Base-by-base conservation (phyloP, 805 yeast species). In the Phaffomyces thermotolerans region DNA sequence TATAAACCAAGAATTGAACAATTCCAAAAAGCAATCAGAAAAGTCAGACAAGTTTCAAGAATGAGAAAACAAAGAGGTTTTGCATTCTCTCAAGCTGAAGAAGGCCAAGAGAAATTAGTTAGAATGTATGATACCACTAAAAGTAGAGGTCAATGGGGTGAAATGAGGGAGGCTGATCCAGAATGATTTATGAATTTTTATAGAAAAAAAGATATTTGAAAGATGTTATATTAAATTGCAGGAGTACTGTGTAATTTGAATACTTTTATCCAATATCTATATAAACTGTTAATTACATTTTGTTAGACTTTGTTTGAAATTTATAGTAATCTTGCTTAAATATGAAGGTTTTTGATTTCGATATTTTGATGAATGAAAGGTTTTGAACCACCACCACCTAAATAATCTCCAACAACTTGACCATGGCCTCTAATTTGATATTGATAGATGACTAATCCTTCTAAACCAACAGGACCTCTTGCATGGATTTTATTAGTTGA, bases 11-110 rank as follows among this genome's bases (percentile, higher is more conserved):
- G 96, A 54, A 79, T 90, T 76, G 95, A 89, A 53, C 95, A 90
- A 51, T 93, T 93, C 73, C 99, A 93, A 64, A 89, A 84, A 62
- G 97, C 98, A 6, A 93, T 93, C 44, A 76, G 98, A 59, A 93
- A 89, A 60, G 98, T 93, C 22, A 82, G 99, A 65, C 99, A 95
- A 65, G 98, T 93, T 33, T 96, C 91, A 64, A 77, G 99, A 64
- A 91, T 93, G 86, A 85, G 95, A 62, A 93, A 93, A 59, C 99
- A 93, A 66, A 81, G 98, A 66, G 99, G 99, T 6, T 93, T 87
- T 71, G 99, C 99, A 2, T 93, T 93, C 57, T 89, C 97, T 7
- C 98, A 93, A 64, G 89, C 85, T 38, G 96, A 88, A 50, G 96
- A 86, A 60, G 95, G 95, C 32, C 96, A 90, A 66, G 96, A 89